Evolutionary conservation across 129 eudicot species (phyloP).

Genomic region (Lactuca saligna): DNA sequence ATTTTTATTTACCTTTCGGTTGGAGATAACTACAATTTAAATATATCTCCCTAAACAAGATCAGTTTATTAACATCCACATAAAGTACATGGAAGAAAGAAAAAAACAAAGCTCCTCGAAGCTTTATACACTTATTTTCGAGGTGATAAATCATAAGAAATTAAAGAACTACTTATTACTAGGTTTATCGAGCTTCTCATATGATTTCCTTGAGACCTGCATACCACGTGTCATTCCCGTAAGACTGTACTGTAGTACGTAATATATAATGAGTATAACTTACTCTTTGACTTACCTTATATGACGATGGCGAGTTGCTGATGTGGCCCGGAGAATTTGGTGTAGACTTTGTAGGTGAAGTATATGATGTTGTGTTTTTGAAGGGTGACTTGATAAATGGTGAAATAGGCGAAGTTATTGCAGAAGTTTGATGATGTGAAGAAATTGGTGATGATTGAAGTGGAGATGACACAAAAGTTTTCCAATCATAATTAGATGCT

Average conservation of each 20-base stretch:
- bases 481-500: constrained; percentile 41
- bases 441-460: constrained; percentile 36
- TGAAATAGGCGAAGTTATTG: constrained; percentile 49
- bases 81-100: background rate
- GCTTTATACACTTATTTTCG: constrained; percentile 2
- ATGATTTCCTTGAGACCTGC: constrained; percentile 51
- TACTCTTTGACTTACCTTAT: constrained; percentile 41
- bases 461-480: constrained; percentile 44
- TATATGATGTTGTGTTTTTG: constrained; percentile 36
- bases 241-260: constrained; percentile 1
- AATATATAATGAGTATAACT: background rate
- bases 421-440: constrained; percentile 36
- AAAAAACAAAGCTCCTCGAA: constrained; percentile 8
- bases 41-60: background rate
- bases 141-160: constrained; percentile 5
- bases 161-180: background rate
- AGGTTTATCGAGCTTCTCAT: constrained; percentile 51
- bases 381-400: constrained; percentile 61
- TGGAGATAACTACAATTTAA: background rate
- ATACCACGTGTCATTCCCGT: constrained; percentile 16
- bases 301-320: constrained; percentile 49
- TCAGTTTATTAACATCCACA: constrained; percentile 8
- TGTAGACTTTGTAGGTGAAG: constrained; percentile 47
- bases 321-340: constrained; percentile 41
- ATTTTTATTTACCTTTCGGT: background rate